Evolutionary conservation across 768 basidiomycete genomes (phyloP), one percentile per base, ranked within the genome.

Genomic region (Mycena olivaceomarginata): DNA sequence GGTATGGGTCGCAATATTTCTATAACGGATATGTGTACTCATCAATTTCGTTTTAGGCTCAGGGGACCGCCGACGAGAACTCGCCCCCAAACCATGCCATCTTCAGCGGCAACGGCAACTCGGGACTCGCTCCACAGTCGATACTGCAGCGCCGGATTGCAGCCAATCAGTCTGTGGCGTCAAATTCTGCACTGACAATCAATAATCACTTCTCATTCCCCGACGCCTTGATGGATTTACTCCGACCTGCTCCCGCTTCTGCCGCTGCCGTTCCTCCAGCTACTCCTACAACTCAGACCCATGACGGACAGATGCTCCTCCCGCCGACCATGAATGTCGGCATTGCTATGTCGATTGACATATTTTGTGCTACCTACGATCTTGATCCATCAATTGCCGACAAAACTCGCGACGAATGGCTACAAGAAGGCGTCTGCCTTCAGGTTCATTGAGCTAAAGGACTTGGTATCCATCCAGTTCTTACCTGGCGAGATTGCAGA

Each of bases 401-500:
- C 3, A 71, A 71, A 18, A n/a, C 15, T 76, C 2, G 18, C 11
- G 6, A n/a, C 16, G 0, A 65, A 74, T 12, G 72, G 76, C 2
- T 77, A 69, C 46, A 51, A 40, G n/a, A 73, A 48, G 1, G 25
- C 56, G 1, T 18, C 41, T 0, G 20, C n/a, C 5, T 73, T 74
- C 13, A 18, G 37, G 12, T 48, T 66, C 2, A 59, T 70, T 3
- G 13, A n/a, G 11, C 15, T 77, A 0, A 31, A 12, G 2, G 72
- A 77, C 1, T 46, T 77, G 4, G 18, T 1, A 10, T 1, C 5
- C 1, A 70, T 77, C 41, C 2, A 31, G 0, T 74, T 77, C 16
- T 40, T 69, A 0, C 59, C 43, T 4, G 76, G 76, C 0, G 72
- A 77, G 43, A 70, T 74, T 60, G 76, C 67, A 0, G 72, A 77